A percentile compares a stretch with the other conserved stretches of the same genome.
Evolutionary conservation across 2,329 filamentous ascomycete species (phyloP).

Genomic region (Metarhizium rileyi): DNA sequence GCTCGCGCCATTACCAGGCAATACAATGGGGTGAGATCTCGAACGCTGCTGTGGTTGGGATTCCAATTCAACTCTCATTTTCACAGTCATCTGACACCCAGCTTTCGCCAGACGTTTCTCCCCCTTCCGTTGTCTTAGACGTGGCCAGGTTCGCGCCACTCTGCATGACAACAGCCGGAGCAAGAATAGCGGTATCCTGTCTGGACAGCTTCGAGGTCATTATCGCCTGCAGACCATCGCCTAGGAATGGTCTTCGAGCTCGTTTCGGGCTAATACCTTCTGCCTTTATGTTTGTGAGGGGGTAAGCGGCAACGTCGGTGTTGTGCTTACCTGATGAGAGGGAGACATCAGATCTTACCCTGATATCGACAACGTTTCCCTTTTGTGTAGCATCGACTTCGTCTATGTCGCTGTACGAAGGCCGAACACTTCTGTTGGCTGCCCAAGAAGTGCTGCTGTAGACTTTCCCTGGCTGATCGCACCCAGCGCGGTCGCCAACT

Average conservation of each 20-base stretch:
- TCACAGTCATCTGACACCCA: neutral
- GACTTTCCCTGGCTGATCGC: conserved; percentile 19
- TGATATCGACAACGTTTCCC: neutral
- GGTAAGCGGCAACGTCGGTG: conserved; percentile 1
- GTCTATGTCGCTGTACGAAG: conserved; percentile 28
- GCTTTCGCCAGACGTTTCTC: neutral
- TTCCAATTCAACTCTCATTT: too few species aligned
- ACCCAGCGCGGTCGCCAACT: conserved; percentile 32
- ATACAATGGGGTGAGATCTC: conserved; percentile 9
- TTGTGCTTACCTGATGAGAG: neutral
- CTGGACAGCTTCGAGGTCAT: neutral
- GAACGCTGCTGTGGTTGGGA: neutral
- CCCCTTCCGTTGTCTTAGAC: neutral
- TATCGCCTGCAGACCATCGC: conserved; percentile 4
- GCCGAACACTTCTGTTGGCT: conserved; percentile 27
- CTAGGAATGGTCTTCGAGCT: conserved; percentile 8
- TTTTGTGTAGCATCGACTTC: conserved; percentile 13
- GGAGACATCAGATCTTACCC: neutral
- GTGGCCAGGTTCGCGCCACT: neutral
- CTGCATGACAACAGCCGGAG: neutral
- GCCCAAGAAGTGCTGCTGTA: conserved; percentile 27
- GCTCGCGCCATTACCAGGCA: conserved; percentile 17
- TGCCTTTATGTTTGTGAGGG: neutral
- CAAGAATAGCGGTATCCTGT: neutral
- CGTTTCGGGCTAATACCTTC: conserved; percentile 3